Conservation (phyloP, 2,329 filamentous ascomycete genomes). For the Albophoma yamanashiensis region DNA sequence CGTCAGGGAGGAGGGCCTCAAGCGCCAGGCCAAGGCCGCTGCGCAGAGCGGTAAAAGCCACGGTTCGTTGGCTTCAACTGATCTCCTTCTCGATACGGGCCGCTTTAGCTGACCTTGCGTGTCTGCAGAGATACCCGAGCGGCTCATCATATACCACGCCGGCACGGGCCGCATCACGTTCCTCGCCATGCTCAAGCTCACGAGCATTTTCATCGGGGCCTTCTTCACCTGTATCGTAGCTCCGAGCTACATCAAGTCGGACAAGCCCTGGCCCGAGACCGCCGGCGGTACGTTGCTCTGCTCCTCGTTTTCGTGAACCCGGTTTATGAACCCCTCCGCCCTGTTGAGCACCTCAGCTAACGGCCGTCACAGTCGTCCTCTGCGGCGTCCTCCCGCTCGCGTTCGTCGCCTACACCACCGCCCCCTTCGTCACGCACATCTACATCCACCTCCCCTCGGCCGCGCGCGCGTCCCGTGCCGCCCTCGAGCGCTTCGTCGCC, state of each 20-base stretch:
- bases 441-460: conserved; percentile 57
- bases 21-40: conserved; percentile 14
- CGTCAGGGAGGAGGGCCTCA: conserved; percentile 12
- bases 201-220: conserved; percentile 57
- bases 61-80: conserved; percentile 4
- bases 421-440: conserved; percentile 63
- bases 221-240: conserved; percentile 55
- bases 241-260: conserved; percentile 42
- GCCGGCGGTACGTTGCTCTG: conserved; percentile 23
- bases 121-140: conserved; percentile 39
- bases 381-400: conserved; percentile 55
- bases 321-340: not conserved
- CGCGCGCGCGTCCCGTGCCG: conserved; percentile 49
- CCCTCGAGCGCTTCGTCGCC: conserved; percentile 41
- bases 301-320: not conserved
- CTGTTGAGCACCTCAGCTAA: not conserved
- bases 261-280: conserved; percentile 23
- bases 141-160: conserved; percentile 64
- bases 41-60: conserved; percentile 9
- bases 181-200: conserved; percentile 60
- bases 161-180: conserved; percentile 57
- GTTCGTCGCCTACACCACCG: conserved; percentile 52
- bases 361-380: conserved; percentile 34
- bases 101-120: not conserved
- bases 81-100: not conserved